Base-by-base conservation (phyloP, 371 early-diverging fungal species). In the Lichtheimia ramosa region DNA sequence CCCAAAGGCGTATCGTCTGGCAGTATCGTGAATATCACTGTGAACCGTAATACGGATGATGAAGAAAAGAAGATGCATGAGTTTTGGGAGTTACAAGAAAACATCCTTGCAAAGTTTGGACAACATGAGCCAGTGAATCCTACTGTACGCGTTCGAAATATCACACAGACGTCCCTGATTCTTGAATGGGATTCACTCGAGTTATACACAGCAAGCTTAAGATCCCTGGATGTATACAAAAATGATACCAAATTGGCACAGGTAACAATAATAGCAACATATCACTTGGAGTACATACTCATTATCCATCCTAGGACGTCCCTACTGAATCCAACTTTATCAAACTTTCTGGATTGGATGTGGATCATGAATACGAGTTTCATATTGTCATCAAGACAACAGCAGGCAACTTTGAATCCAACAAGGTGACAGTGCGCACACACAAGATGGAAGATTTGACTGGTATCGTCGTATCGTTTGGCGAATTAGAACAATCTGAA, bases 381-480 rank as follows among this genome's bases (percentile, higher is more conserved):
- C 82, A 86, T 61, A 76, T 96, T 25, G 91, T 86, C 54, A 83
- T 94, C 69, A 86, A 91, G 64, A 97, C 98, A 13, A 92, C 95
- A 1, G 93, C 94, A n/a, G 96, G 98, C 27, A 70, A 81, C 28
- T 87, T 88, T 52, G 77, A 82, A 52, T 91, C 92, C 34, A 93
- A 96, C 65, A 73, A 75, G 28, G 79, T 95, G 18, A 72, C 64
- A 16, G 86, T 88, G 48, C 84, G 83, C 56, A 97, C 98, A 10
- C 95, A 96, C 62, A 82, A 90, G 34, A 78, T 96, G 75, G 95
- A 95, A 51, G 94, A 97, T 69, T 81, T 97, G 51, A 95, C 94
- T 13, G 96, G 96, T 27, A 92, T 96, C 59, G 85, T 89, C 61
- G 90, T 95, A n/a, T 91, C 91, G 62, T 96, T 97, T 79, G 96